Evolutionary conservation across 768 basidiomycete species (phyloP).

Genomic region (Podaxis sp.): DNA sequence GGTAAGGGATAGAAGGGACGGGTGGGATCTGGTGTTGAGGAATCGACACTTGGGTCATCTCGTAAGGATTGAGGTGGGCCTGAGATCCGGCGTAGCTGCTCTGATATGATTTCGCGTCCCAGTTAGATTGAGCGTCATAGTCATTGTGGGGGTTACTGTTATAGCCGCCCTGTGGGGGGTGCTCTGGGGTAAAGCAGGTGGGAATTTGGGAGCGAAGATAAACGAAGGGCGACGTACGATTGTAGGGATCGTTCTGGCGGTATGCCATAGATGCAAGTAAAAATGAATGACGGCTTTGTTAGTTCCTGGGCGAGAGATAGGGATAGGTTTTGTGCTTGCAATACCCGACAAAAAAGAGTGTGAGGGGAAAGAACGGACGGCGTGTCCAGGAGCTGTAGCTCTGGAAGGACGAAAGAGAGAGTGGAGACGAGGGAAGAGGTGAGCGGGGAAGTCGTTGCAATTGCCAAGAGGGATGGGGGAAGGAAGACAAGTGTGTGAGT

Average conservation of each 20-base stretch:
- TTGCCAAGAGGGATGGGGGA: neutral
- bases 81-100: constrained; percentile 69
- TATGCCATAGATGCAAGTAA: constrained; percentile 44
- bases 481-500: neutral
- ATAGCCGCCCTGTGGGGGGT: constrained; percentile 25
- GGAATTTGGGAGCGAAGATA: constrained; percentile 11
- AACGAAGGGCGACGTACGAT: constrained; percentile 10
- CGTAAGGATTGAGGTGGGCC: constrained; percentile 65
- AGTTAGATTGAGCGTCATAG: constrained; percentile 44
- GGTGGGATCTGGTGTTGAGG: constrained; percentile 35
- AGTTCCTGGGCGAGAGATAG: neutral
- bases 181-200: constrained; percentile 29
- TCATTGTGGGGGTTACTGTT: constrained; percentile 32
- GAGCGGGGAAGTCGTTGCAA: neutral
- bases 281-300: constrained; percentile 1
- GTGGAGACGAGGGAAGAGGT: neutral
- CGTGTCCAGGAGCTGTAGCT: constrained; percentile 8
- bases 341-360: constrained; percentile 1
- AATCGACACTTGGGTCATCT: constrained; percentile 44
- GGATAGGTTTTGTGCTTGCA: constrained; percentile 1
- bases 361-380: constrained; percentile 9
- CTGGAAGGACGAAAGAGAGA: constrained; percentile 1
- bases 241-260: constrained; percentile 22
- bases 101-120: constrained; percentile 56
- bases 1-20: constrained; percentile 51